Base-by-base conservation (phyloP, 169 alveolate genomes). In the Plasmodium gonderi region DNA sequence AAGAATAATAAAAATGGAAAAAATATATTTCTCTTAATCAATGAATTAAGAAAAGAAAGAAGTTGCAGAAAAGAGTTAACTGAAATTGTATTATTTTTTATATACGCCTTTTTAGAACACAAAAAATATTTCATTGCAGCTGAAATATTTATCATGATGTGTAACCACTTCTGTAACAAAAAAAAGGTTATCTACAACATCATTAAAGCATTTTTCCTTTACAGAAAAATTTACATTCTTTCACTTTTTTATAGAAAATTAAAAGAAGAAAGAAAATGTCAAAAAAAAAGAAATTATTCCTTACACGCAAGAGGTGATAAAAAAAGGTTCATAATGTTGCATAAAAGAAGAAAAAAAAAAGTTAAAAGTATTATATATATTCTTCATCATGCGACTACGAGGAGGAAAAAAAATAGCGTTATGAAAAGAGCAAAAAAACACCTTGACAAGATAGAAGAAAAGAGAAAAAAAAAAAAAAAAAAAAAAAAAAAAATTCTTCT, bases 71-170 rank as follows among this genome's bases (percentile, higher is more conserved):
- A 85, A 23, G 79, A 75, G 31, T 23, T 85, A 85, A 75, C 87
- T 75, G 38, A 75, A 65, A 74, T 85, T 23, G 78, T 42, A 8
- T 17, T 85, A 12, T 12, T 31, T 8, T 45, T 85, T 40, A 85
- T 85, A 38, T 26, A 42, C 40, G 45, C 77, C 12, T 85, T 51
- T 17, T 75, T 74, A 51, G 47, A 75, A 75, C 47, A 3, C 68
- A 76, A 29, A 78, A 74, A 72, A 54, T 85, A 74, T 31, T 85
- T 54, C 51, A 45, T 85, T 44, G 92, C 92, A 9, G 69, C 92
- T 29, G 45, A 85, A 23, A 78, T 85, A 44, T 74, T 85, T 60
- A 49, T 60, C 79, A 76, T 12, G 11, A n/a, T 85, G 79, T 54
- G 68, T 74, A 74, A 75, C 44, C 49, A 49, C 33, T 85, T 85